Base-by-base conservation (phyloP, 2,329 filamentous ascomycete genomes). In the Trichoderma citrinoviride region DNA sequence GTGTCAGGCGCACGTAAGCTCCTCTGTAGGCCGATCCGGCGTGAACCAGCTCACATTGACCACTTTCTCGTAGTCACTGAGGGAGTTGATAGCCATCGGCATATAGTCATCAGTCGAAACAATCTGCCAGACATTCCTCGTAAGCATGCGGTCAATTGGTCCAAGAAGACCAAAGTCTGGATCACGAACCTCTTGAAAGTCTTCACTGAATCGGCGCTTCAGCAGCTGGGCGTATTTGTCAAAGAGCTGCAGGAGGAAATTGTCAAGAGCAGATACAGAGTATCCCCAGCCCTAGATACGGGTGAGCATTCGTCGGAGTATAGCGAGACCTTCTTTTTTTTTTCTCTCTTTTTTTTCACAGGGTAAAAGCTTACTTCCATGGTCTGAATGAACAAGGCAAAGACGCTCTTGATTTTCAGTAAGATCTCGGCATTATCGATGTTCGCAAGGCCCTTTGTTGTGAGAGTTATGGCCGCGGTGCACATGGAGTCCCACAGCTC, bases 401-500 rank as follows among this genome's bases (percentile, higher is more conserved):
- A 88, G 27, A 96, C 86, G 52, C 92, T 92, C 77, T 99, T 99
- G 73, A 97, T 93, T 75, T 95, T 96, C n/a, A 98, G 81, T 41
- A 99, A 81, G 29, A 90, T 86, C 74, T 98, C 93, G 14, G 95
- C 93, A 74, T 96, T 95, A 65, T 87, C 88, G n/a, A 99, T 87
- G 46, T 88, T 87, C 56, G 86, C 84, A 5, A 99, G 80, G 0
- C 92, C 90, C 70, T 89, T 91, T 0, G 89, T 88, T 67, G 96
- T 96, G 54, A 98, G 81, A 8, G 84, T 85, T 69, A 98, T 92
- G 0, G 92, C 90, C 50, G 90, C 88, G 72, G 93, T 91, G 73
- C 94, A 98, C 91, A 98, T 95, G 0, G 93, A 97, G 72, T 98
- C 94, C 95, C 95, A 99, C 2, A 99, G 81, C 77, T 98, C 95